Conservation (phyloP, 495 filamentous ascomycete genomes). For the Neurospora sp. region DNA sequence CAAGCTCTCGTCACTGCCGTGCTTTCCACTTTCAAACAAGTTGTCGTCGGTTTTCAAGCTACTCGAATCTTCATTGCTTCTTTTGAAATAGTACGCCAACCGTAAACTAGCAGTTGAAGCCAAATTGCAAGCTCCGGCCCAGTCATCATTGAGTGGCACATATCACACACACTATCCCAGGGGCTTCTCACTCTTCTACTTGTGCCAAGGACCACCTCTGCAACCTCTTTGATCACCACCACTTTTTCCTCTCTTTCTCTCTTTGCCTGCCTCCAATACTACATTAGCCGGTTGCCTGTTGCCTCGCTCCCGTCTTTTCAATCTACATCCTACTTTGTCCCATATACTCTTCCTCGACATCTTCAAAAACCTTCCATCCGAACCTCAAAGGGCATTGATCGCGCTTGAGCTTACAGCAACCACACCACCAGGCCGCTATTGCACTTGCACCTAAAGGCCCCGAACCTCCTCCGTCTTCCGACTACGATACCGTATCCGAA, state of each 20-base stretch:
- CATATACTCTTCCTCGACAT: background rate
- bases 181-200: background rate
- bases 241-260: background rate
- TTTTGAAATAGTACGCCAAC: background rate
- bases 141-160: background rate
- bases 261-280: background rate
- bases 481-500: background rate
- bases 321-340: background rate
- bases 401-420: background rate
- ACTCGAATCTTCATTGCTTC: background rate
- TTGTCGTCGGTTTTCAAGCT: background rate
- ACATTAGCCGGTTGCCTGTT: background rate
- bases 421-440: background rate
- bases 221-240: background rate
- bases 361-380: background rate
- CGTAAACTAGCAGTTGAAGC: background rate
- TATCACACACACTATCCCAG: background rate
- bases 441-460: background rate
- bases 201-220: background rate
- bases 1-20: background rate
- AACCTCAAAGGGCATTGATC: background rate
- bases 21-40: background rate
- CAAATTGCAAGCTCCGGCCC: background rate
- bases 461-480: background rate
- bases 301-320: background rate